phyloP scores from a whole-genome alignment of 1,284 basidiomycete genomes.

The Leccinum pallidistipes region DNA sequence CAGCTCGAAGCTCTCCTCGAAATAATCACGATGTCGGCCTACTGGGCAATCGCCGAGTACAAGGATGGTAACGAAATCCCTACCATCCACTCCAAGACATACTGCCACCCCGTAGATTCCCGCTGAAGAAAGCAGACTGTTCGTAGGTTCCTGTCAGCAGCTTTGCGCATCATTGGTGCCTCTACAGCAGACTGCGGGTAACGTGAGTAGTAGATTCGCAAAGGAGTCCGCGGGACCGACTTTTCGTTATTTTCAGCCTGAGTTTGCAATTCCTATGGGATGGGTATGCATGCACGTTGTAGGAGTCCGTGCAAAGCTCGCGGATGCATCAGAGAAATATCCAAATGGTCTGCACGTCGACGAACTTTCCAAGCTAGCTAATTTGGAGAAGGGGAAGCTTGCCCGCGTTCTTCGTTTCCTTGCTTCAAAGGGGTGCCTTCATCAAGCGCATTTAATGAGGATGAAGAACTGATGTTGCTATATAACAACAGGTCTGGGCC shows the following conservation, averaged over 20 bases:
- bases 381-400: slow-evolving; percentile 31
- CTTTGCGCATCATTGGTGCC: slow-evolving; percentile 29
- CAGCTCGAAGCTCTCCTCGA: no score
- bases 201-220: no score
- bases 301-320: slow-evolving; percentile 21
- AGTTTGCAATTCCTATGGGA: slow-evolving; percentile 23
- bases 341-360: slow-evolving; percentile 30
- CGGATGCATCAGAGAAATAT: slow-evolving; percentile 23
- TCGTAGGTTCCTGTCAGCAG: slow-evolving; percentile 31
- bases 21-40: slow-evolving; percentile 14
- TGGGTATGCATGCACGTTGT: slow-evolving; percentile 29
- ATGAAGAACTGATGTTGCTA: slow-evolving; percentile 1
- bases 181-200: slow-evolving; percentile 28
- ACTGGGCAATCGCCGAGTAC: slow-evolving; percentile 29
- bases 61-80: slow-evolving; percentile 22
- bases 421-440: slow-evolving; percentile 35
- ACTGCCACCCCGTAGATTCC: slow-evolving; percentile 27
- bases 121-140: slow-evolving; percentile 27
- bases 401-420: slow-evolving; percentile 34
- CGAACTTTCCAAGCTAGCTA: slow-evolving; percentile 22
- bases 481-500: slow-evolving; percentile 37
- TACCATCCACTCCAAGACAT: slow-evolving; percentile 21
- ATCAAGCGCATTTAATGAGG: not conserved
- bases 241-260: slow-evolving; percentile 10
- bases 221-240: no score